These are phyloP conservation scores for Hymenoscyphus infarciens DNA, from an alignment of 2,329 filamentous ascomycete genomes.

Conservation along the genomic window DNA sequence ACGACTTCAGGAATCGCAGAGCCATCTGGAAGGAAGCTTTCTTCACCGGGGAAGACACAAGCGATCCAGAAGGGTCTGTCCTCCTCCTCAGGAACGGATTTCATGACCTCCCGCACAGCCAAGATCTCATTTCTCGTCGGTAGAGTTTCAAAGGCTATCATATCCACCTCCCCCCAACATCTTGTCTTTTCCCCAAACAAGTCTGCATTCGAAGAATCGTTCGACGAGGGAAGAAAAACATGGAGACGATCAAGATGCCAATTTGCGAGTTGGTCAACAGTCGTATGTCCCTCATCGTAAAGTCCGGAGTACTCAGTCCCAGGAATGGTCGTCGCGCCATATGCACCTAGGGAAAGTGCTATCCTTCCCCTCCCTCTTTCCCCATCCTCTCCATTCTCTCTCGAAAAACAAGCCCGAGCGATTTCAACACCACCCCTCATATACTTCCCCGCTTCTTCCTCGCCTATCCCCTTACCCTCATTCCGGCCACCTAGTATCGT, in stretches of 20 bases:
- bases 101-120: constrained; percentile 37
- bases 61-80: constrained; percentile 50
- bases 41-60: constrained; percentile 57
- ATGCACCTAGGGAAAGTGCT: constrained; percentile 62
- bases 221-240: constrained; percentile 41
- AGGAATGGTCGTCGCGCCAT: constrained; percentile 64
- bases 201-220: background rate
- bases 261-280: constrained; percentile 42
- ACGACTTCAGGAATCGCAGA: constrained; percentile 44
- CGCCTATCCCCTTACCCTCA: background rate
- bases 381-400: constrained; percentile 37
- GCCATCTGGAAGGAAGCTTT: constrained; percentile 54
- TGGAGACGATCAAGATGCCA: constrained; percentile 57
- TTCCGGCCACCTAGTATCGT: background rate
- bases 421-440: constrained; percentile 64
- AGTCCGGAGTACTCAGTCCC: constrained; percentile 61
- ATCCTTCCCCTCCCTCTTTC: constrained; percentile 37
- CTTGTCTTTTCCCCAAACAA: constrained; percentile 6
- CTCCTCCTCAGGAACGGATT: background rate
- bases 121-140: constrained; percentile 59
- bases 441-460: constrained; percentile 65
- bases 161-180: constrained; percentile 41
- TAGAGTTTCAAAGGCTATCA: constrained; percentile 64
- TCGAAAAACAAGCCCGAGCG: constrained; percentile 58
- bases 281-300: constrained; percentile 51